Evolutionary conservation across 2,329 filamentous ascomycete species (phyloP).

Genomic region (Ceratocystis cubensis): DNA sequence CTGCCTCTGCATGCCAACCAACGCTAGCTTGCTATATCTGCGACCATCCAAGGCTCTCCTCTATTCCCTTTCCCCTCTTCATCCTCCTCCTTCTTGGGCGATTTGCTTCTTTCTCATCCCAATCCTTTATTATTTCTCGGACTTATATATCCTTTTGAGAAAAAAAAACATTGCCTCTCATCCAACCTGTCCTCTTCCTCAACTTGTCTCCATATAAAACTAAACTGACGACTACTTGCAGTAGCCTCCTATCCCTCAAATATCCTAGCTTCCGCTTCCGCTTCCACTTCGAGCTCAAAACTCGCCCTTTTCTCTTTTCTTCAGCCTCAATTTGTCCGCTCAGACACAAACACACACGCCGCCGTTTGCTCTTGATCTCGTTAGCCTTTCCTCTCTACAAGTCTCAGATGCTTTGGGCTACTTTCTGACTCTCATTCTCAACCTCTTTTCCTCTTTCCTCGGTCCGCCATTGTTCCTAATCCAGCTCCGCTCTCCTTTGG

Average conservation of each 20-base stretch:
- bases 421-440: slow-evolving; percentile 10
- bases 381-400: not conserved
- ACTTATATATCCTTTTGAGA: not conserved
- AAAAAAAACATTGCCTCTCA: slow-evolving; percentile 1
- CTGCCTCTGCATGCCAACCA: slow-evolving; percentile 3
- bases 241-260: not conserved
- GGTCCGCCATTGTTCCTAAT: not conserved
- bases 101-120: slow-evolving; percentile 2
- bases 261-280: slow-evolving; percentile 1
- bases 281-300: not conserved
- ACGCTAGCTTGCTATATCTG: not conserved
- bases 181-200: not conserved
- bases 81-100: slow-evolving; percentile 6
- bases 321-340: not conserved
- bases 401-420: slow-evolving; percentile 11
- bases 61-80: not conserved
- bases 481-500: not conserved
- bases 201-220: slow-evolving; percentile 8
- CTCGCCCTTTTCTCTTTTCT: slow-evolving; percentile 1
- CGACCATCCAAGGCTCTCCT: not conserved
- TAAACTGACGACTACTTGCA: not conserved
- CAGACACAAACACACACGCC: not conserved
- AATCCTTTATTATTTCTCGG: slow-evolving; percentile 5
- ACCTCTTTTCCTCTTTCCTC: slow-evolving; percentile 1
- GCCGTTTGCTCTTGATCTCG: not conserved